Evolutionary conservation across 2,329 filamentous ascomycete genomes (phyloP).

Genomic region (Pyrenophora seminiperda): DNA sequence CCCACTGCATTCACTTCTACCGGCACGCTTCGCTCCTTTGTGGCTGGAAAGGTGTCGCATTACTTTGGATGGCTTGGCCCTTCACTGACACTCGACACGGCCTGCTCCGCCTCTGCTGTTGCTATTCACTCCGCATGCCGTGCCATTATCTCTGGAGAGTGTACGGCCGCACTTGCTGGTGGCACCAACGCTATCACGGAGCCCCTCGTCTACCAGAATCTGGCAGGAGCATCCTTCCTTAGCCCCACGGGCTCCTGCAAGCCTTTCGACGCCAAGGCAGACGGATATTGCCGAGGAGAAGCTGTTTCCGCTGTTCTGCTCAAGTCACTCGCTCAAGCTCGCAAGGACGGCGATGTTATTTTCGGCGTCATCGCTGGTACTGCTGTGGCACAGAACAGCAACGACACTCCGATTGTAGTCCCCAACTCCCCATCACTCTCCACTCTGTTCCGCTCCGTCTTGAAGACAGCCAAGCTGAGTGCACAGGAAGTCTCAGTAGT

Average conservation of each 20-base stretch:
- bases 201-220: constrained; percentile 38
- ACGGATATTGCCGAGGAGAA: constrained; percentile 62
- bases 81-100: constrained; percentile 39
- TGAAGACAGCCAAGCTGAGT: constrained; percentile 13
- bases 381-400: constrained; percentile 20
- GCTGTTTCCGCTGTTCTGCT: constrained; percentile 57
- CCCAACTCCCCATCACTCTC: constrained; percentile 19
- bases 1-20: constrained; percentile 17
- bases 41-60: constrained; percentile 26
- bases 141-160: constrained; percentile 18
- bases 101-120: constrained; percentile 40
- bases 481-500: constrained; percentile 18
- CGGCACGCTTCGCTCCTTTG: constrained; percentile 26
- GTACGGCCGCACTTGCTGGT: constrained; percentile 21
- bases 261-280: constrained; percentile 45
- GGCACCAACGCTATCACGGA: constrained; percentile 44
- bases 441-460: constrained; percentile 17
- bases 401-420: constrained; percentile 20
- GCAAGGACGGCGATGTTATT: constrained; percentile 57
- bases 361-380: constrained; percentile 49
- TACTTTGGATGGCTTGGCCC: constrained; percentile 34
- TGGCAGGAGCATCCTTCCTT: constrained; percentile 50
- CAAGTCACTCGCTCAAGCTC: constrained; percentile 58
- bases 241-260: constrained; percentile 56
- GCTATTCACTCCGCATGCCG: constrained; percentile 37